phyloP scores from a whole-genome alignment of 2,329 filamentous ascomycete genomes.

The Blastomyces gilchristii region DNA sequence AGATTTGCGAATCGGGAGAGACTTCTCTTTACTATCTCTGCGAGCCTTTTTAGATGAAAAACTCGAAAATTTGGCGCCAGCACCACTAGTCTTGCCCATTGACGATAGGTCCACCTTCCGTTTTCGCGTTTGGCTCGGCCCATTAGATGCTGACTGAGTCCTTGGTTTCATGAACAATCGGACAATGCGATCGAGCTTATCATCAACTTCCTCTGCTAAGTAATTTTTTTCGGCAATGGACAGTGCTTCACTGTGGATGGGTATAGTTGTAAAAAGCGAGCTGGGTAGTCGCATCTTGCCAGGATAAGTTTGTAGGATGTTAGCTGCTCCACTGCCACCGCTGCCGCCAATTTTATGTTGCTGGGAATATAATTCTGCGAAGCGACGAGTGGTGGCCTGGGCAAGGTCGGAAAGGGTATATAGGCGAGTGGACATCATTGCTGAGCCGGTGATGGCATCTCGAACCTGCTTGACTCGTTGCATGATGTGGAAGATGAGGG shows the following conservation, averaged over 20 bases:
- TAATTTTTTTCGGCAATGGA: conserved; percentile 79
- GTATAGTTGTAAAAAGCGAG: conserved; percentile 64
- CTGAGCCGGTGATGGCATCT: conserved; percentile 58
- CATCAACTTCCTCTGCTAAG: conserved; percentile 64
- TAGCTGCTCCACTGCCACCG: conserved; percentile 26
- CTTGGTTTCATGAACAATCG: conserved; percentile 55
- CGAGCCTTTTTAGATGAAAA: conserved; percentile 23
- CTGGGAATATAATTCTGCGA: conserved; percentile 78
- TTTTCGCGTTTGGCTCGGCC: conserved; percentile 27
- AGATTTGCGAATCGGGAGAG: conserved; percentile 26
- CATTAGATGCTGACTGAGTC: conserved; percentile 23
- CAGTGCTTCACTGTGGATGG: conserved; percentile 67
- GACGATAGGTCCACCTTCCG: conserved; percentile 26
- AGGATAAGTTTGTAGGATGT: conserved; percentile 67
- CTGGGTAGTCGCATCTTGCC: conserved; percentile 71
- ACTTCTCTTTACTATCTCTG: conserved; percentile 22
- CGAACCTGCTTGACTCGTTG: conserved; percentile 84
- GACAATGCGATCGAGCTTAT: conserved; percentile 67
- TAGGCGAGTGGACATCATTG: conserved; percentile 42
- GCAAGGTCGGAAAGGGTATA: conserved; percentile 84
- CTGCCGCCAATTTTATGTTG: conserved; percentile 36
- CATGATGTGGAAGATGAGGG: conserved; percentile 80
- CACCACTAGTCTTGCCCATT: conserved; percentile 19
- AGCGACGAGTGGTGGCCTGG: conserved; percentile 70
- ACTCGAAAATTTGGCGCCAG: conserved; percentile 20